Base-by-base conservation (phyloP, 2,329 filamentous ascomycete genomes). In the Setomelanomma holmii region DNA sequence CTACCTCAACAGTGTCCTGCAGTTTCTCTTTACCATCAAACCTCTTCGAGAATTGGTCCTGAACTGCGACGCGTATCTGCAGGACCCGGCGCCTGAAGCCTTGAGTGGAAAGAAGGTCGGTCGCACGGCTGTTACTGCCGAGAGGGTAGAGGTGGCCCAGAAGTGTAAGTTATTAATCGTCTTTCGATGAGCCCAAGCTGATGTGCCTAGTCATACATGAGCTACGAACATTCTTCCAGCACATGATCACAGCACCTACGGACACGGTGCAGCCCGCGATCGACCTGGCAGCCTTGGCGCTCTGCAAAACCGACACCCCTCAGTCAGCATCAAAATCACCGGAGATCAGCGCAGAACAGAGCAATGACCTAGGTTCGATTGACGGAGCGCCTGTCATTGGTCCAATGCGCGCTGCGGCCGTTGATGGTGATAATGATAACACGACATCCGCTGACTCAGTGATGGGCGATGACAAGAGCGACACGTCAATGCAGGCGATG, bases 1-100 rank as follows among this genome's bases (percentile, higher is more conserved):
- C 73, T 99, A 99, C 67, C 82, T 99, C 48, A 99, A 99, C 79
- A 98, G 93, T 75, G 84, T 99, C 42, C 81, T 99, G 8, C 95
- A 99, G 66, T 98, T 96, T 70, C 89, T 97, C 61, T 97, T 96
- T 72, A 96, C 93, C 0, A 85, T 98, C 49, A 88, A 87, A 55
- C 87, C 90, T 2, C 81, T 98, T 23, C 86, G 93, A 43, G 84
- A 95, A 4, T 84, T 97, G 59, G 87, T 97, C 3, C 80, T 96
- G 51, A 81, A 91, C 43, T 91, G 90, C 60, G 86, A 93, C 21
- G 75, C 86, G 4, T 84, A 88, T 65, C 85, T 88, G 59, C 84
- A 95, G 67, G 84, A 88, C 3, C 75, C 90, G 4, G 84, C 83
- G 7, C 85, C 87, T 36, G 82, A 86, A 51, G 83, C 79, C 21